Percentiles rank a stretch among this genome's conserved stretches.
These are phyloP conservation scores for Rhodotorula toruloides DNA, from an alignment of 768 basidiomycete genomes.

Conservation along the genomic window DNA sequence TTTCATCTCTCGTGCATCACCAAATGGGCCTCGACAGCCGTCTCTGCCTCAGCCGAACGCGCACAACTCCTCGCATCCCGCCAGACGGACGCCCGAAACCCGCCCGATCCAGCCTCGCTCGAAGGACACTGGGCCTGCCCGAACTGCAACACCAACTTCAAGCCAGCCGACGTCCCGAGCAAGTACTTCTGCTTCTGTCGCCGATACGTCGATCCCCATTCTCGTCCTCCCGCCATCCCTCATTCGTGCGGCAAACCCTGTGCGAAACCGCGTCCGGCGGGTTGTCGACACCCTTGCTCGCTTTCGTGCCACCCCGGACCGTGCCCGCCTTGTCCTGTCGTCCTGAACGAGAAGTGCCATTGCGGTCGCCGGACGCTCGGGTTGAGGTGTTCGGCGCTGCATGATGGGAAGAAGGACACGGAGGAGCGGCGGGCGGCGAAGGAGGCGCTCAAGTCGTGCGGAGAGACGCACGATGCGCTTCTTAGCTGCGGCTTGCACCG, in stretches of 20 bases:
- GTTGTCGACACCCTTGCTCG: conserved; percentile 77
- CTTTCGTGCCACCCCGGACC: conserved; percentile 81
- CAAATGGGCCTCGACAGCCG: conserved; percentile 76
- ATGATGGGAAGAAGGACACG: conserved; percentile 37
- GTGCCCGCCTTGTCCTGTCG: conserved; percentile 86
- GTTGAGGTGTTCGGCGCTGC: conserved; percentile 56
- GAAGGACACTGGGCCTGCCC: conserved; percentile 88
- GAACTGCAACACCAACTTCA: conserved; percentile 69
- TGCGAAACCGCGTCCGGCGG: conserved; percentile 46
- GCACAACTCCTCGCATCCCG: conserved; percentile 23
- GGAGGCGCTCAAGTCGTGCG: conserved; percentile 56
- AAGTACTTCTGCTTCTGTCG: conserved; percentile 75
- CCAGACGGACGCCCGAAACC: conserved; percentile 32
- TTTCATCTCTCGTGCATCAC: conserved; percentile 90
- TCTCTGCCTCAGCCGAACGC: conserved; percentile 28
- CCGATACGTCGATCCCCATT: conserved; percentile 64
- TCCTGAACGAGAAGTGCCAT: conserved; percentile 68
- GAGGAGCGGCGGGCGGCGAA: conserved; percentile 5
- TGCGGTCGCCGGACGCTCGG: conserved; percentile 62
- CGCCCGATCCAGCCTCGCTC: conserved; percentile 50
- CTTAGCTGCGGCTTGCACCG: conserved; percentile 53
- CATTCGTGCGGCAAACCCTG: conserved; percentile 66
- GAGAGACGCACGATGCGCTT: conserved; percentile 50
- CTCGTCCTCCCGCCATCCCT: conserved; percentile 58
- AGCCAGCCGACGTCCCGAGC: conserved; percentile 26